Evolutionary conservation across 1,284 basidiomycete species (phyloP).

Genomic region (Apiotrichum siamense): DNA sequence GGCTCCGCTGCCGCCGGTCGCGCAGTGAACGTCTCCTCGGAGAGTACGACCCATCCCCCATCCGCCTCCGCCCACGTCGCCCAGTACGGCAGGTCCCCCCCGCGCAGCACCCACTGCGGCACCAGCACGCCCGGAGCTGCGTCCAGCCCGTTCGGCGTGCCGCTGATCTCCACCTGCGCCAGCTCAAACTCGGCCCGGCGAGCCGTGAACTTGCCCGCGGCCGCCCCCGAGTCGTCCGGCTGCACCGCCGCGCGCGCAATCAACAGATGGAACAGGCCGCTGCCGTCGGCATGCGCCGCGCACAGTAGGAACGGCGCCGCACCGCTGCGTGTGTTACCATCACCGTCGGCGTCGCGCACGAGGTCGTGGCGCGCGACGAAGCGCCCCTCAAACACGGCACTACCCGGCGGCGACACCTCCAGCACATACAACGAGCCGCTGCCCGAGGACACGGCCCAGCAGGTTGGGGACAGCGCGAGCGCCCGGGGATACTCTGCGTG

Average conservation of each 20-base stretch:
- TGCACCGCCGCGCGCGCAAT: background rate
- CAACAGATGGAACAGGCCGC: background rate
- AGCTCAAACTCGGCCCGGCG: background rate
- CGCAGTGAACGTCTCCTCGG: conserved; percentile 21
- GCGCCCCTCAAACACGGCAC: conserved; percentile 41
- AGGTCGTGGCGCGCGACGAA: conserved; percentile 58
- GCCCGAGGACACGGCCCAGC: conserved; percentile 66
- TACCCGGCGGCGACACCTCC: conserved; percentile 35
- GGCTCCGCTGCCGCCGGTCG: background rate
- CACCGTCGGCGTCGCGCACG: conserved; percentile 10
- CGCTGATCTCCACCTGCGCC: background rate
- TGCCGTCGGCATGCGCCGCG: background rate
- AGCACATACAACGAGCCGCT: conserved; percentile 61
- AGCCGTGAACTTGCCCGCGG: background rate
- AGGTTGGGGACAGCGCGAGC: conserved; percentile 53
- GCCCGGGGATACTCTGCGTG: conserved; percentile 70
- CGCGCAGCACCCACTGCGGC: conserved; percentile 58
- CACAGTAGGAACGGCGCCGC: conserved; percentile 53
- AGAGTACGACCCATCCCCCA: conserved; percentile 35
- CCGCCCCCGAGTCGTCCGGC: background rate
- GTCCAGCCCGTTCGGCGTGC: conserved; percentile 20
- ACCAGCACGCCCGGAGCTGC: conserved; percentile 48
- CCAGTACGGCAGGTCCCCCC: conserved; percentile 62
- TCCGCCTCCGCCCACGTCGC: conserved; percentile 23
- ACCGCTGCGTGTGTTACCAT: too few species aligned